Evolutionary conservation across 495 filamentous ascomycete genomes (phyloP), one percentile per base, ranked within the genome.

Genomic region (Lepraria neglecta): DNA sequence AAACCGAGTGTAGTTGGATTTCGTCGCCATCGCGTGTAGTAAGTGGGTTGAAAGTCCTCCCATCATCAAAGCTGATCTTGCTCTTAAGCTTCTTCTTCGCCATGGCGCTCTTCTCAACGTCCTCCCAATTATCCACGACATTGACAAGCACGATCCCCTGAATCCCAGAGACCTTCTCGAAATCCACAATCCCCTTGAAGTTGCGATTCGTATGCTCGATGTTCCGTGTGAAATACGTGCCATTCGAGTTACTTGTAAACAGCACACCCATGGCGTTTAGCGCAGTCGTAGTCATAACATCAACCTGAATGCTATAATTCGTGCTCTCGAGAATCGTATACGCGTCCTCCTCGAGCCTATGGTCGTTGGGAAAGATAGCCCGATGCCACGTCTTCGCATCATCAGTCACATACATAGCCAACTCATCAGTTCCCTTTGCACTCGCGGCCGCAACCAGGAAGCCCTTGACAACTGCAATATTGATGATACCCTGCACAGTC

Each of bases 271-370:
- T 90, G 6, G 87, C 84, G 42, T 76, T 82, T 3, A 75, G 76
- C 35, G 78, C 73, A 61, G 70, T 70, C 12, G 83, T 82, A 1
- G 85, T 89, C 77, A 90, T 83, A 64, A 97, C 92, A 77, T 97
- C 91, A 45, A 98, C 84, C 71, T 97, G 91, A 62, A 98, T 90
- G 75, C 92, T 96, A 77, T 97, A 96, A 65, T 95, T 89, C 19
- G 94, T 97, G 64, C 90, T 92, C 74, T 97, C 92, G 33, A 98
- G 78, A 27, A 97, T 78, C 1, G 94, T 98, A 69, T 97, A 98
- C 15, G 89, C 90, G 67, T 94, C 83, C 70, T 97, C 81, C 66
- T 88, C 82, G 28, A 98, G 71, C 47, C 84, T 85, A 69, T 92
- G 89, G 31, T 83, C 79, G 35, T 83, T 82, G 35, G 86, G 87